Base-by-base conservation (phyloP, 2,329 filamentous ascomycete genomes). In the Talaromyces albobiverticillius region DNA sequence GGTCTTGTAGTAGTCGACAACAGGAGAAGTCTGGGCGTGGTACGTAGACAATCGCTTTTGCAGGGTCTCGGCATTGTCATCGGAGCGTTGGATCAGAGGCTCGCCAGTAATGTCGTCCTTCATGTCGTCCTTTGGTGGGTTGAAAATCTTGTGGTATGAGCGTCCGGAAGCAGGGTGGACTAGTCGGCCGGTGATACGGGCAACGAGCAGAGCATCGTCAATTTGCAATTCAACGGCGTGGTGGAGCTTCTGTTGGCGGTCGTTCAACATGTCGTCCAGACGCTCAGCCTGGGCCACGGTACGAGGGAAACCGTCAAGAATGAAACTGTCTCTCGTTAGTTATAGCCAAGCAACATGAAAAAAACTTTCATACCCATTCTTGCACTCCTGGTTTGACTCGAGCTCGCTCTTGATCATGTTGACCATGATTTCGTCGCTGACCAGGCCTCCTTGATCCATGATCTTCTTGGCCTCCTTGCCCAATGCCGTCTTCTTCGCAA, bases 321-420 rank as follows among this genome's bases (percentile, higher is more conserved):
- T 99, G 82, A 99, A 99, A 65, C 93, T 55, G 18, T 22, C 16
- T 23, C 34, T 4, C 0, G 9, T 47, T 23, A 36, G 40, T 14
- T 3, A 20, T n/a, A 42, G 22, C 34, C 16, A 18, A 20, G 32
- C 11, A 18, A 26, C 9, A 7, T 7, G 14, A 42, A 10, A 13
- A 18, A n/a, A n/a, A 5, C 36, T 6, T 23, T 25, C 23, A 4
- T 51, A 96, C 93, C 94, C 94, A 76, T 93, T 93, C 80, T 89
- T 89, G 84, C 94, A 99, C 79, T 99, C 93, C 68, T 83, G 77
- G 81, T 99, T 99, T 77, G 82, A 88, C 68, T 95, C 89, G 49
- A 99, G 83, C 82, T 99, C 93, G 73, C 87, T 89, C 85, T 94
- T 93, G 81, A 99, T 99, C 94, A 99, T 99, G 76, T 93, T 91